These are phyloP conservation scores for Leucocoprinus leucothites DNA, from an alignment of 768 basidiomycete genomes.

Conservation along the genomic window DNA sequence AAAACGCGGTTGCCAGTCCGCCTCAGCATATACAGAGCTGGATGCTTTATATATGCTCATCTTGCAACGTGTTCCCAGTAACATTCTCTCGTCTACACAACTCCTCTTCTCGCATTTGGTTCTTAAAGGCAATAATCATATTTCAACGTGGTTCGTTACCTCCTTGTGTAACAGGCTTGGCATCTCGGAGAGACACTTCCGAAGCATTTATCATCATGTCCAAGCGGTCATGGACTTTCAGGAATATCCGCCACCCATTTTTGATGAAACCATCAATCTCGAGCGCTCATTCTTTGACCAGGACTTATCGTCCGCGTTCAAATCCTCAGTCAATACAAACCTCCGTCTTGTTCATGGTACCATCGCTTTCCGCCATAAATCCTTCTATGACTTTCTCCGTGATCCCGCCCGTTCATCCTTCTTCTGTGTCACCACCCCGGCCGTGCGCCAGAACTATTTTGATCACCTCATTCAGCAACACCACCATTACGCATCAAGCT, in stretches of 20 bases:
- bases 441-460: background rate
- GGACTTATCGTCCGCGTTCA: too few species aligned
- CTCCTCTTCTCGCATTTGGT: background rate
- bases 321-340: too few species aligned
- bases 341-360: background rate
- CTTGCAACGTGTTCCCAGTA: background rate
- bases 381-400: slow-evolving; percentile 5
- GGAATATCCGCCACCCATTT: too few species aligned
- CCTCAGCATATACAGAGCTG: slow-evolving; percentile 5
- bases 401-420: background rate
- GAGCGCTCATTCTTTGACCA: background rate
- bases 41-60: slow-evolving; percentile 15
- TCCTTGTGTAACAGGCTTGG: too few species aligned
- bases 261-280: too few species aligned
- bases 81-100: background rate
- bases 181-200: too few species aligned
- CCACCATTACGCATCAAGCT: background rate
- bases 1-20: background rate
- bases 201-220: too few species aligned
- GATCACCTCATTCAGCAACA: background rate
- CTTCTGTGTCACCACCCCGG: background rate
- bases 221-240: too few species aligned
- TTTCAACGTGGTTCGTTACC: background rate
- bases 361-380: background rate
- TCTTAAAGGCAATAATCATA: background rate